phyloP scores from a whole-genome alignment of 192 early-diverging fungal species.

The Backusella luteola region DNA sequence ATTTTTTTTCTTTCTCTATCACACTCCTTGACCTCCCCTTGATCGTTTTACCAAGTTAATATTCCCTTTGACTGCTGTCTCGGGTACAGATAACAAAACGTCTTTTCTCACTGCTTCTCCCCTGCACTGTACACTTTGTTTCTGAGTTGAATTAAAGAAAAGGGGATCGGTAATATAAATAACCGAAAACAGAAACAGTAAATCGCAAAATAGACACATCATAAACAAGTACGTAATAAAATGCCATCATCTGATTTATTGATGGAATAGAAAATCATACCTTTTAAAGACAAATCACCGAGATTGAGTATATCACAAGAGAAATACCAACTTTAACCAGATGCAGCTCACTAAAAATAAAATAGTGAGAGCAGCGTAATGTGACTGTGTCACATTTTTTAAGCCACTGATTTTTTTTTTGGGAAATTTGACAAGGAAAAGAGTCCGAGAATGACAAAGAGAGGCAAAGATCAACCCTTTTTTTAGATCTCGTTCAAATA shows the following conservation, averaged over 20 bases:
- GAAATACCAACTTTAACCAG: background rate
- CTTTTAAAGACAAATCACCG: background rate
- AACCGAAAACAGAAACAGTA: background rate
- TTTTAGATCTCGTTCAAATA: background rate
- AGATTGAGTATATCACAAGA: background rate
- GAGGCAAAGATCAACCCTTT: background rate
- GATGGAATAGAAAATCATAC: background rate
- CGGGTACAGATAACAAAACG: slow-evolving; percentile 1
- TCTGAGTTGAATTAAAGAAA: slow-evolving; percentile 1
- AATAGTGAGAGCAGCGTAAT: background rate
- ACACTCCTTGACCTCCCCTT: background rate
- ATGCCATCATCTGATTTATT: background rate
- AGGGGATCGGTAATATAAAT: background rate
- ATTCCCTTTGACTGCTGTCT: background rate
- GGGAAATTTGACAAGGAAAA: background rate
- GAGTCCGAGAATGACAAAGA: background rate
- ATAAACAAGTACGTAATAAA: background rate
- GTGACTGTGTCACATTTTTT: slow-evolving; percentile 9
- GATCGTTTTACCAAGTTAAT: background rate
- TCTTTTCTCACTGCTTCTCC: background rate
- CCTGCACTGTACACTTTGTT: background rate
- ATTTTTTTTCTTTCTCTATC: background rate
- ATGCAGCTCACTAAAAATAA: slow-evolving; percentile 2
- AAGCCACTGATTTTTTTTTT: slow-evolving; percentile 3
- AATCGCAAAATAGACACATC: background rate